Evolutionary conservation across 202 grass and related monocot species (phyloP).

Genomic region (Setaria italica): DNA sequence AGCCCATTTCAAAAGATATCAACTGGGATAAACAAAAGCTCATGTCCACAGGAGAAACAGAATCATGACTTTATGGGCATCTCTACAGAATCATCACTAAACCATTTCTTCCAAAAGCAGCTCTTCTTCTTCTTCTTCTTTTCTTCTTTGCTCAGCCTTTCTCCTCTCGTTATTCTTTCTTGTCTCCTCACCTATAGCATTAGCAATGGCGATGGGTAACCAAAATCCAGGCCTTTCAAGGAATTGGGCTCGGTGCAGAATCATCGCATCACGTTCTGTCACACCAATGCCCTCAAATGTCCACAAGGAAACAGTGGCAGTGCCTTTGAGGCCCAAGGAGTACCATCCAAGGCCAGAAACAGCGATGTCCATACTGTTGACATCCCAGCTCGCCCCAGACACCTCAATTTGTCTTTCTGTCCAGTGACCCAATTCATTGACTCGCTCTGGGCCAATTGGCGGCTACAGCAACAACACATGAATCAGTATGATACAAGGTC

Average conservation of each 20-base stretch:
- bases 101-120: slow-evolving; percentile 56
- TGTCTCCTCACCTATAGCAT: slow-evolving; percentile 76
- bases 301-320: slow-evolving; percentile 70
- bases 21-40: slow-evolving; percentile 6
- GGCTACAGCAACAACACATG: slow-evolving; percentile 58
- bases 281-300: slow-evolving; percentile 80
- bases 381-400: slow-evolving; percentile 80
- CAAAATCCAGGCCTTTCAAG: slow-evolving; percentile 82
- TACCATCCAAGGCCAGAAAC: slow-evolving; percentile 87
- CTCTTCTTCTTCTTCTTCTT: slow-evolving; percentile 36
- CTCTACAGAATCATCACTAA: slow-evolving; percentile 9
- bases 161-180: slow-evolving; percentile 63
- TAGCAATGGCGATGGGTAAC: slow-evolving; percentile 82
- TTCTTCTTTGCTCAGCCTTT: slow-evolving; percentile 53
- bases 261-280: slow-evolving; percentile 76
- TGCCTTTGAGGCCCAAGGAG: slow-evolving; percentile 87
- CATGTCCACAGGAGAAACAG: background rate
- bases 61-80: background rate
- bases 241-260: slow-evolving; percentile 81
- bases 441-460: slow-evolving; percentile 64
- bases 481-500: slow-evolving; percentile 41
- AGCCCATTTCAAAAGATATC: background rate
- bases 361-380: slow-evolving; percentile 74
- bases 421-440: slow-evolving; percentile 71
- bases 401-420: slow-evolving; percentile 59